Evolutionary conservation across 768 basidiomycete species (phyloP), one percentile per base, ranked within the genome.

Genomic region (Suillus brevipes): DNA sequence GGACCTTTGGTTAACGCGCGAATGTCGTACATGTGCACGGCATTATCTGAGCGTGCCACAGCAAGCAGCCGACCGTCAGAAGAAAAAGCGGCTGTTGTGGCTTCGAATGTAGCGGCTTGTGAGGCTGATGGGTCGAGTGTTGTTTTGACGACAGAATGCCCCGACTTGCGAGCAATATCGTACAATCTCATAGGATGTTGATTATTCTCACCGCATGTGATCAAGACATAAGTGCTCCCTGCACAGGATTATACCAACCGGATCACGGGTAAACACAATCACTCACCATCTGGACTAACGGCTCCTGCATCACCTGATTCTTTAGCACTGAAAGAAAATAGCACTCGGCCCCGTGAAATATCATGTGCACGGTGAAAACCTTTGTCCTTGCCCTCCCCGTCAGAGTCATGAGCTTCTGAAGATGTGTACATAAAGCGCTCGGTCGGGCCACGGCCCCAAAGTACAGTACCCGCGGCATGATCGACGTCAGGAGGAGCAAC

Each of bases 11-110:
- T 72, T 20, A 88, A 70, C 70, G 80, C 85, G 13, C 90, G 84
- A 2, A 81, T 69, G 71, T 92, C 90, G 66, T 91, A 91, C 4
- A 92, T 73, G 63, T 90, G 85, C 1, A 79, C 76, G 40, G 71
- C 71, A 66, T 89, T 88, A 71, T 91, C 88, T 52, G 75, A 84
- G 50, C 88, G 81, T 4, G 81, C 88, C 7, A 87, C 71, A 16
- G 89, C 86, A 10, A 91, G 78, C 67, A 86, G 85, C 4, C 85
- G 74, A 12, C 83, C 83, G 66, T 90, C 89, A 0, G 87, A 81
- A 67, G 88, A 89, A 72, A 86, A 88, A 2, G 75, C 68, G 16
- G 83, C 79, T 60, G 73, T 74, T 56, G 81, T 86, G 38, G 89
- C 80, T 70, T 87, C 84, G 56, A 80, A 68, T 0, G 38, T n/a